Conservation (phyloP, 2,329 filamentous ascomycete species). For the Metarhizium guizhouense region DNA sequence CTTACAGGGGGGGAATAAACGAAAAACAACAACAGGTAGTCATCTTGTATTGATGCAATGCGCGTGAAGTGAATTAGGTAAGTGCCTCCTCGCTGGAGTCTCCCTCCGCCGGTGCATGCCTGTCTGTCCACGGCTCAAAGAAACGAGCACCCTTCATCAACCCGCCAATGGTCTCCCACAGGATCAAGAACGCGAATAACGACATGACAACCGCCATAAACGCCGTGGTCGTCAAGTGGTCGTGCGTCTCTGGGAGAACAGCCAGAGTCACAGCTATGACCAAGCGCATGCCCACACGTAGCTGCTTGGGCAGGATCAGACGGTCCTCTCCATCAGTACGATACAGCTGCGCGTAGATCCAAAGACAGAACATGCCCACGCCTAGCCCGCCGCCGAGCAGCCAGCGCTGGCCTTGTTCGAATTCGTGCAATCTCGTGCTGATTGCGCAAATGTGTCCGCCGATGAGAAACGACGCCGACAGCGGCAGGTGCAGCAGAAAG, state of each 20-base stretch:
- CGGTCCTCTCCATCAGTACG: slow-evolving; percentile 27
- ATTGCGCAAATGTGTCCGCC: slow-evolving; percentile 36
- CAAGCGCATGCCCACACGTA: slow-evolving; percentile 26
- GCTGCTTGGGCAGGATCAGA: slow-evolving; percentile 23
- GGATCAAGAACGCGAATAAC: slow-evolving; percentile 29
- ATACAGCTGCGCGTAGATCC: slow-evolving; percentile 32
- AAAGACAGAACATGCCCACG: slow-evolving; percentile 34
- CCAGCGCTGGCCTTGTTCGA: slow-evolving; percentile 36
- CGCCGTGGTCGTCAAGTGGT: slow-evolving; percentile 19
- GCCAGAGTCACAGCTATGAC: slow-evolving; percentile 22
- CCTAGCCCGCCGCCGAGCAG: slow-evolving; percentile 36
- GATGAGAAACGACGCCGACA: slow-evolving; percentile 36
- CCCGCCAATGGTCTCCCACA: slow-evolving; percentile 35
- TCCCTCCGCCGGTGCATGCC: slow-evolving; percentile 17
- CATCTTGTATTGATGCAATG: neutral
- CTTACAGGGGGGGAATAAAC: neutral
- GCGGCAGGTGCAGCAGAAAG: slow-evolving; percentile 34
- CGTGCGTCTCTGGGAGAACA: slow-evolving; percentile 26
- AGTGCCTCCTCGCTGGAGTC: neutral
- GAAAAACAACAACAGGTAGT: neutral
- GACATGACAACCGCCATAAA: slow-evolving; percentile 34
- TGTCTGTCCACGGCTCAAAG: slow-evolving; percentile 25
- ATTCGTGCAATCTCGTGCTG: slow-evolving; percentile 27
- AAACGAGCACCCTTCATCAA: slow-evolving; percentile 19
- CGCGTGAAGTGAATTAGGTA: neutral